A percentile compares a stretch with the other conserved stretches of the same genome.
Evolutionary conservation across 1,284 basidiomycete genomes (phyloP).

Genomic region (Bjerkandera adusta): DNA sequence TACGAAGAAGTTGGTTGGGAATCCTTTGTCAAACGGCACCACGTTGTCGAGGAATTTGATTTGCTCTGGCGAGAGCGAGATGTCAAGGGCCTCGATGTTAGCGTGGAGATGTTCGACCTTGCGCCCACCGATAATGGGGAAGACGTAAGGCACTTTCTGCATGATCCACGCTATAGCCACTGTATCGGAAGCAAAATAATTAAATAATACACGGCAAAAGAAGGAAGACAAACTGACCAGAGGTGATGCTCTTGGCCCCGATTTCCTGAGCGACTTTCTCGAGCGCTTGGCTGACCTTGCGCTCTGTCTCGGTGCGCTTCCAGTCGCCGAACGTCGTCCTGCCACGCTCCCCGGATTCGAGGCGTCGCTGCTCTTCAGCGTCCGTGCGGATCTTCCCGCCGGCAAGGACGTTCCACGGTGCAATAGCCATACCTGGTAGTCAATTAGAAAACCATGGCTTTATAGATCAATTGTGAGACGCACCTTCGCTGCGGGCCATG

Average conservation of each 20-base stretch:
- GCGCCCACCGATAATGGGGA: slow-evolving; percentile 25
- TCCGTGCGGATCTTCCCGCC: slow-evolving; percentile 30
- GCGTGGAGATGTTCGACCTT: slow-evolving; percentile 25
- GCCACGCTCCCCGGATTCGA: slow-evolving; percentile 5
- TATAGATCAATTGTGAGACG: not conserved
- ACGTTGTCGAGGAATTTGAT: slow-evolving; percentile 21
- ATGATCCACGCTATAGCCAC: slow-evolving; percentile 27
- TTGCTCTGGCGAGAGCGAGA: slow-evolving; percentile 21
- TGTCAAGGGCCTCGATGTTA: slow-evolving; percentile 23
- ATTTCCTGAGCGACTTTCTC: slow-evolving; percentile 7
- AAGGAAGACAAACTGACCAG: slow-evolving; percentile 1
- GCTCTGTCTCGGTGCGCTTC: slow-evolving; percentile 5
- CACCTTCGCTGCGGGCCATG: slow-evolving; percentile 34
- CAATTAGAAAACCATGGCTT: not conserved
- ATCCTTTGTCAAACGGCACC: slow-evolving; percentile 20
- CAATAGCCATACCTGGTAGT: not conserved
- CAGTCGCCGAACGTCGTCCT: not conserved
- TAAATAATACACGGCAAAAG: not conserved
- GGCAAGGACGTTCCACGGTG: slow-evolving; percentile 33
- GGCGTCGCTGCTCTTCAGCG: slow-evolving; percentile 23
- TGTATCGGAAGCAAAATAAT: slow-evolving; percentile 9
- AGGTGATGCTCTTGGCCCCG: slow-evolving; percentile 11
- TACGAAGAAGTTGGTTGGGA: slow-evolving; percentile 21
- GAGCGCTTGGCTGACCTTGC: slow-evolving; percentile 7
- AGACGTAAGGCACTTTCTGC: slow-evolving; percentile 24